Base-by-base conservation (phyloP, 768 basidiomycete genomes). In the Rhizopogon roseolus region DNA sequence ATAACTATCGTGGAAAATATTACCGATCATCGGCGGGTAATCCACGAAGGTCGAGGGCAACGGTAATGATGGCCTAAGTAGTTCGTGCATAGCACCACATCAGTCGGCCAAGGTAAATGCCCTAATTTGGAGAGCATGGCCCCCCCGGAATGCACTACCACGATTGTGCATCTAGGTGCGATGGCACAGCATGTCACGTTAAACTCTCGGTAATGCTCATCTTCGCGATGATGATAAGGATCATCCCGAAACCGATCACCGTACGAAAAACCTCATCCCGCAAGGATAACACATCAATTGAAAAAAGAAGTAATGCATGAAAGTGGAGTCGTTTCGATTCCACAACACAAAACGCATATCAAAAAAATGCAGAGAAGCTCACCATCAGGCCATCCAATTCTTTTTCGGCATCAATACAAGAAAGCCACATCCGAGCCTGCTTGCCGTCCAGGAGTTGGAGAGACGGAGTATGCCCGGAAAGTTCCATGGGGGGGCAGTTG, bases 401-500 rank as follows among this genome's bases (percentile, higher is more conserved):
- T 39, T 57, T 60, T 40, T 64, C 60, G 17, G 66, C 54, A 56
- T 71, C 71, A 22, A 71, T 74, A 41, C 60, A 65, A 11, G 54
- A 45, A 19, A 73, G 62, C 72, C 74, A 75, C 19, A 53, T 54
- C 28, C 45, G 60, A 6, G 73, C 74, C 41, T 56, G 64, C 34
- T 56, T 54, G n/a, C 51, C 61, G 50, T 76, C 74, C 9, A 53
- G 48, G 27, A 52, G 22, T 59, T 58, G 53, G 16, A 55, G 19
- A 48, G 67, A 71, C 44, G 34, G 45, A 29, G 60, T 44, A 53
- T 62, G 64, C 13, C 43, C 54, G 28, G 45, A 37, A 42, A 41
- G 14, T 16, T 29, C 29, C 27, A 28, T 4, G 39, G 8, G 36
- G 45, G 28, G 19, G 41, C 22, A 49, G 41, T 37, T 51, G 53